phyloP scores from a whole-genome alignment of 768 basidiomycete genomes.

The Roridomyces roridus region DNA sequence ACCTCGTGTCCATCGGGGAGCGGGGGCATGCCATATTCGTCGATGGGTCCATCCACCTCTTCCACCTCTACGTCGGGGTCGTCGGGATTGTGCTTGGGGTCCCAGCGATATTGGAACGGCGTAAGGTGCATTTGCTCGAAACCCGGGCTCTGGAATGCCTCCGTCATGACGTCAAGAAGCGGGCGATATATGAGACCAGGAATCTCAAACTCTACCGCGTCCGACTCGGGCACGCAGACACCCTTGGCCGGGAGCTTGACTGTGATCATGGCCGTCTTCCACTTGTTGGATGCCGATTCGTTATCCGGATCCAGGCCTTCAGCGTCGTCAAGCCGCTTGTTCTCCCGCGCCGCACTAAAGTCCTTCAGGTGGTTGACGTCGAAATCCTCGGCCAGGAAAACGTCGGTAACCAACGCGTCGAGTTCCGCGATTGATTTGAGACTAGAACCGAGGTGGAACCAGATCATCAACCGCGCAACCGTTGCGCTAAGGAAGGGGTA shows the following conservation, averaged over 20 bases:
- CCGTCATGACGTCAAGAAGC: constrained; percentile 18
- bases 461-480: constrained; percentile 28
- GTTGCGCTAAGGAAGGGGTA: constrained; percentile 32
- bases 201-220: constrained; percentile 26
- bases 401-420: constrained; percentile 30
- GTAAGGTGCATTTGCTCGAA: constrained; percentile 16
- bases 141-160: constrained; percentile 1
- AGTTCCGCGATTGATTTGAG: constrained; percentile 33
- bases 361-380: constrained; percentile 24
- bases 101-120: constrained; percentile 15
- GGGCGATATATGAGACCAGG: constrained; percentile 20
- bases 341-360: constrained; percentile 27
- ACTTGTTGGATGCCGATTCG: constrained; percentile 20
- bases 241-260: constrained; percentile 27
- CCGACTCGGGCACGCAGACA: constrained; percentile 20
- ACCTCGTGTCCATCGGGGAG: constrained; percentile 4
- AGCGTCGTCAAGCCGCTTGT: constrained; percentile 22
- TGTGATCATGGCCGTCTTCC: constrained; percentile 27
- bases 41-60: neutral
- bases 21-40: neutral
- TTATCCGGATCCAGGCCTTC: neutral
- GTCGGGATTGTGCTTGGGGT: constrained; percentile 5
- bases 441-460: constrained; percentile 26
- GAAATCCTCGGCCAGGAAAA: constrained; percentile 32
- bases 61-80: neutral